Conservation (phyloP, 2,329 filamentous ascomycete species). For the Paecilomyces fulvus region DNA sequence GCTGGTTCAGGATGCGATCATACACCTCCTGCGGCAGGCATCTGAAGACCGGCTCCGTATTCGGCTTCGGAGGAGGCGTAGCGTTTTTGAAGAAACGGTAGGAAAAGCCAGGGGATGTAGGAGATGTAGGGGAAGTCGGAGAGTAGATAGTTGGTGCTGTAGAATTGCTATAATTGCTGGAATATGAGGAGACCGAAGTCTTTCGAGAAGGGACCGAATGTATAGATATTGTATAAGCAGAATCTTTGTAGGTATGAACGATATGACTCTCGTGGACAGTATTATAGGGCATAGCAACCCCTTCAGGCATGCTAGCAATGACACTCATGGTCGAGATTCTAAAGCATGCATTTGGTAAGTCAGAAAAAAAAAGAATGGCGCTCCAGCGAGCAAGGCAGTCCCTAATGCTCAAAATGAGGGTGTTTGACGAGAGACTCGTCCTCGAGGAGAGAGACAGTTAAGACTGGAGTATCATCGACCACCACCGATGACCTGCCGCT, state of each 20-base stretch:
- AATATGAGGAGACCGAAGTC: constrained; percentile 29
- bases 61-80: constrained; percentile 21
- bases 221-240: constrained; percentile 19
- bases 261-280: constrained; percentile 16
- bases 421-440: constrained; percentile 3
- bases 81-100: constrained; percentile 32
- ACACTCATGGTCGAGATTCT: constrained; percentile 26
- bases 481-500: not conserved
- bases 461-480: not conserved
- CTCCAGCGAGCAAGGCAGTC: not conserved
- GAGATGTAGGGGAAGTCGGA: constrained; percentile 18
- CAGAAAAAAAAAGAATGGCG: not conserved
- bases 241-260: constrained; percentile 19
- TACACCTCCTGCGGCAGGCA: constrained; percentile 47
- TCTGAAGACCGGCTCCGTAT: constrained; percentile 29
- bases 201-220: constrained; percentile 23
- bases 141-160: constrained; percentile 32
- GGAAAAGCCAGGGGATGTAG: constrained; percentile 9
- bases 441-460: constrained; percentile 1
- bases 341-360: constrained; percentile 10
- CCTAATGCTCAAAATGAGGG: not conserved
- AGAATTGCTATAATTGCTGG: constrained; percentile 28
- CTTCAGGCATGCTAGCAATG: constrained; percentile 30
- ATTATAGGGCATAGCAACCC: constrained; percentile 23
- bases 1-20: constrained; percentile 44